These are phyloP conservation scores for Penicillium digitatum DNA, from an alignment of 2,329 filamentous ascomycete species.

Conservation along the genomic window DNA sequence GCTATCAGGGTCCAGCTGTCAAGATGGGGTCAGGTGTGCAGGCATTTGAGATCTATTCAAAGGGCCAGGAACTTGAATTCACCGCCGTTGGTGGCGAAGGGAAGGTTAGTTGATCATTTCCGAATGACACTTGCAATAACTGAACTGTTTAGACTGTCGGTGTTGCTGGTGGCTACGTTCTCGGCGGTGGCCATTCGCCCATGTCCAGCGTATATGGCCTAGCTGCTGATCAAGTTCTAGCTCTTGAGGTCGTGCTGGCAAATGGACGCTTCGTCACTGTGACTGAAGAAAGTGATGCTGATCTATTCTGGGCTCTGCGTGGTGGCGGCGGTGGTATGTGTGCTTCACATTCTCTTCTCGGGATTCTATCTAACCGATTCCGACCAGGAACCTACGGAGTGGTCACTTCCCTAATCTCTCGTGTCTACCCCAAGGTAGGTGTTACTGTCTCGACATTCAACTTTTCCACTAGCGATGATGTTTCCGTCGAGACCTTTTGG, in stretches of 20 bases:
- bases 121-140: not conserved
- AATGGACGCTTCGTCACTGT: conserved; percentile 29
- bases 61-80: conserved; percentile 34
- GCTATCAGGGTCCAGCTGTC: conserved; percentile 51
- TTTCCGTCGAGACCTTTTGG: conserved; percentile 29
- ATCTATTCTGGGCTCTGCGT: conserved; percentile 62
- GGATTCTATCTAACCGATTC: not conserved
- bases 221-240: conserved; percentile 31
- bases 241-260: conserved; percentile 26
- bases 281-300: conserved; percentile 43
- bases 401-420: conserved; percentile 28
- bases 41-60: conserved; percentile 18
- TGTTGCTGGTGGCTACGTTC: conserved; percentile 56
- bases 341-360: not conserved
- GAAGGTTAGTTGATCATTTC: conserved; percentile 1
- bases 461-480: conserved; percentile 23
- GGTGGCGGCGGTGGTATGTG: conserved; percentile 3
- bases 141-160: conserved; percentile 47
- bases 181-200: conserved; percentile 57
- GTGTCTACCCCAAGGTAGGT: conserved; percentile 26
- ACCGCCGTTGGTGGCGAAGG: conserved; percentile 26
- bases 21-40: conserved; percentile 54
- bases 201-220: conserved; percentile 55
- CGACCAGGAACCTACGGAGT: conserved; percentile 30
- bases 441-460: conserved; percentile 29